These are phyloP conservation scores for Wickerhamomyces chaumierensis DNA, from an alignment of 805 yeast genomes.

Conservation along the genomic window DNA sequence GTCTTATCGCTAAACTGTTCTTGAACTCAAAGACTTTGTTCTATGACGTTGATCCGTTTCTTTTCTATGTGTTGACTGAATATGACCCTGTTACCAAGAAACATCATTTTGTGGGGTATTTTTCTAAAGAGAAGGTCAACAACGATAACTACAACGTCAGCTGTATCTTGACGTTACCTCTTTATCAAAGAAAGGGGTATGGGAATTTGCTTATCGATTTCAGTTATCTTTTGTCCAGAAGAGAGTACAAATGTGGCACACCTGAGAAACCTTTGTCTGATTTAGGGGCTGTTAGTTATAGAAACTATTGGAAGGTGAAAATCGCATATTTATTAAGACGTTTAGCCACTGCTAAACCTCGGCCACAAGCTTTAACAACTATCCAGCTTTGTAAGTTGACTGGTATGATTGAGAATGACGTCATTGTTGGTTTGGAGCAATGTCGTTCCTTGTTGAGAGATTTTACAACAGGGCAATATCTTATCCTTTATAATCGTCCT, in stretches of 20 bases:
- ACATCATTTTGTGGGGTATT: constrained; percentile 86
- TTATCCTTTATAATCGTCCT: constrained; percentile 37
- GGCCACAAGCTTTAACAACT: constrained; percentile 31
- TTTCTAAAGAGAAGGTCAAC: constrained; percentile 74
- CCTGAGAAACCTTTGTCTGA: constrained; percentile 94
- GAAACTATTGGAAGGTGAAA: constrained; percentile 75
- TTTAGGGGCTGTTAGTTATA: constrained; percentile 73
- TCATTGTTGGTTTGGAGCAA: constrained; percentile 76
- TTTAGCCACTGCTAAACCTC: constrained; percentile 2
- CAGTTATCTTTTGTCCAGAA: constrained; percentile 66
- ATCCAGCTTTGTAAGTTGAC: constrained; percentile 55
- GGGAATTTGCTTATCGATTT: constrained; percentile 85
- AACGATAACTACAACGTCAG: constrained; percentile 74
- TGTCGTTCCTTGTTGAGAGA: constrained; percentile 47
- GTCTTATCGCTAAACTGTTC: constrained; percentile 81
- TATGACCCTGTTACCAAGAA: constrained; percentile 31
- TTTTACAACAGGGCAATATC: constrained; percentile 34
- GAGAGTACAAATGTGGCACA: constrained; percentile 75
- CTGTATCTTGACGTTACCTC: constrained; percentile 85
- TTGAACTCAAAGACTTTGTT: constrained; percentile 85
- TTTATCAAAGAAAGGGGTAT: constrained; percentile 78
- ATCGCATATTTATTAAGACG: constrained; percentile 32
- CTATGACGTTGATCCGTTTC: constrained; percentile 92
- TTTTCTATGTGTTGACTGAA: constrained; percentile 78
- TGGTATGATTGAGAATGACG: constrained; percentile 83